A percentile compares a stretch with the other conserved stretches of the same genome.
These are phyloP conservation scores for Solanum clarkiae DNA, from an alignment of 257 asterid species.

Conservation along the genomic window DNA sequence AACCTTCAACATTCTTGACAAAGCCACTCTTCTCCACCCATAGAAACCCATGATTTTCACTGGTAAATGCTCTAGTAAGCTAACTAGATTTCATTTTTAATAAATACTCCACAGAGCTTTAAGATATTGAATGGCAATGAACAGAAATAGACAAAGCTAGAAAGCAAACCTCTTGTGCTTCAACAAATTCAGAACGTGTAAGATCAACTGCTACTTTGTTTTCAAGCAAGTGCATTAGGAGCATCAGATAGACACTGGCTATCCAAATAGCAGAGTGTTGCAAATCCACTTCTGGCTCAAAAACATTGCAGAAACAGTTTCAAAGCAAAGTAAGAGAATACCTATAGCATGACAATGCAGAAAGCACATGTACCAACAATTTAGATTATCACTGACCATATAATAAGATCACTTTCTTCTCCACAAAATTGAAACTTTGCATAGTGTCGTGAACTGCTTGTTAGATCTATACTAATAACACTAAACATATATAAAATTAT, in stretches of 20 bases:
- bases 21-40: not conserved
- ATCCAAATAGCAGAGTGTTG: constrained; percentile 95
- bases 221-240: constrained; percentile 90
- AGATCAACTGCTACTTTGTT: constrained; percentile 88
- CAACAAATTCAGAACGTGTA: constrained; percentile 80
- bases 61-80: not conserved
- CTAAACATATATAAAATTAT: not conserved
- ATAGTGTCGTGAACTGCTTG: not conserved
- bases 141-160: not conserved
- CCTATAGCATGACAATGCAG: not conserved
- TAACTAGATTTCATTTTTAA: not conserved
- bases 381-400: not conserved
- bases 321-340: constrained; percentile 8
- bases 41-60: not conserved
- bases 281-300: constrained; percentile 69
- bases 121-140: not conserved
- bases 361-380: not conserved
- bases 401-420: not conserved
- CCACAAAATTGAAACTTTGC: not conserved
- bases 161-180: constrained; percentile 80
- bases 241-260: constrained; percentile 82
- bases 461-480: not conserved
- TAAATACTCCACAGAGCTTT: not conserved
- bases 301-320: constrained; percentile 12
- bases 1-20: not conserved